These are phyloP conservation scores for Aspergillus sclerotiicarbonarius DNA, from an alignment of 495 filamentous ascomycete species.

Conservation along the genomic window DNA sequence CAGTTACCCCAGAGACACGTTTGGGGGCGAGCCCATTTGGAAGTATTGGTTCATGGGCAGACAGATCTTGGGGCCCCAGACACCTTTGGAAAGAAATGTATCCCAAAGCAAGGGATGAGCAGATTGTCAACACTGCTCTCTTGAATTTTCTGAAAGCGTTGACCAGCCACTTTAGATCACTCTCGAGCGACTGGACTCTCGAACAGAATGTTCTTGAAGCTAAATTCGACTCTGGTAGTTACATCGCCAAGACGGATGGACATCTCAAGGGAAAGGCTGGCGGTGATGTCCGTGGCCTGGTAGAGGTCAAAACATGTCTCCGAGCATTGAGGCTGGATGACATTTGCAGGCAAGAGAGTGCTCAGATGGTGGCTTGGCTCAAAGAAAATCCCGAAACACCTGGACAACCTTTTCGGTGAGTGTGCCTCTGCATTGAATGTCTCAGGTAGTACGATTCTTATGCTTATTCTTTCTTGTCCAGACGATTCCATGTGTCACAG, in stretches of 20 bases:
- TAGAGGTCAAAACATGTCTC: slow-evolving; percentile 10
- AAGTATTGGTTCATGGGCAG: no score
- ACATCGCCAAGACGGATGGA: slow-evolving; percentile 10
- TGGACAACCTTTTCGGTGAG: no score
- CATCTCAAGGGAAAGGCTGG: not conserved
- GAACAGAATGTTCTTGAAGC: slow-evolving; percentile 4
- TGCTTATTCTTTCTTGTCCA: not conserved
- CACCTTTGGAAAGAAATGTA: slow-evolving; percentile 4
- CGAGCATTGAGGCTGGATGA: not conserved
- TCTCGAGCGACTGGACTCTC: not conserved
- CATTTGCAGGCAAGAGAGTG: slow-evolving; percentile 14
- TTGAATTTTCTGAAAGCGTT: slow-evolving; percentile 7
- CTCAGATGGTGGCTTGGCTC: slow-evolving; percentile 19
- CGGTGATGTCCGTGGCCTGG: not conserved
- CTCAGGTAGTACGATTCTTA: no score
- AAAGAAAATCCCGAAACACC: slow-evolving; percentile 5
- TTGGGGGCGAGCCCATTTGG: no score
- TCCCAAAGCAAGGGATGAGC: slow-evolving; percentile 22
- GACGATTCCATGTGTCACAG: slow-evolving; percentile 12
- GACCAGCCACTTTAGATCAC: not conserved
- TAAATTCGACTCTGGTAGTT: not conserved
- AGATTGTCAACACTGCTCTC: slow-evolving; percentile 15
- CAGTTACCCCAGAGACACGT: no score
- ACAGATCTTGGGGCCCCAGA: not conserved
- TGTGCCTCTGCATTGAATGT: no score